Percentiles rank a stretch among this genome's conserved stretches.
Conservation (phyloP, 1,284 basidiomycete species). For the Abortiporus biennis region DNA sequence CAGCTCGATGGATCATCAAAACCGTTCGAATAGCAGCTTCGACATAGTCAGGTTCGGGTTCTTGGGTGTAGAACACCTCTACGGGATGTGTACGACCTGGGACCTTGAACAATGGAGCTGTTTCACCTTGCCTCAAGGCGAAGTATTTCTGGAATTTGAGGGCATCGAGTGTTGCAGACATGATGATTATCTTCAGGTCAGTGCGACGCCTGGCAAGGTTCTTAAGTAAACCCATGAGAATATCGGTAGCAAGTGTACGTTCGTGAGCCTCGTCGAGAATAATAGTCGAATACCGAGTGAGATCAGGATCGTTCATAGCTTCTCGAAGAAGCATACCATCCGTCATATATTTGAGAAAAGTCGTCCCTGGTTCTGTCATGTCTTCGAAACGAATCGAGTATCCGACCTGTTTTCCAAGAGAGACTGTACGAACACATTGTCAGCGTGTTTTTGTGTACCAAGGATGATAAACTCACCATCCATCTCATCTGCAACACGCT, state of each 20-base stretch:
- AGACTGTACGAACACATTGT: constrained; percentile 42
- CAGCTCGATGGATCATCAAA: constrained; percentile 95
- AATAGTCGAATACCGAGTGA: constrained; percentile 91
- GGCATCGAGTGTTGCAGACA: constrained; percentile 97
- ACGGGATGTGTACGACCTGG: constrained; percentile 96
- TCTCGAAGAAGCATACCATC: constrained; percentile 97
- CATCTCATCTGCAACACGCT: constrained; percentile 98
- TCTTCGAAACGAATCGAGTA: constrained; percentile 99
- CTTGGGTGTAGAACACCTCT: constrained; percentile 94
- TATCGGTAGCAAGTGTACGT: constrained; percentile 95
- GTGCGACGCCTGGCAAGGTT: constrained; percentile 72
- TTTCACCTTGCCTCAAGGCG: constrained; percentile 41
- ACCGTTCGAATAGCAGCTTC: constrained; percentile 97
- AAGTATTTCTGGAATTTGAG: constrained; percentile 98
- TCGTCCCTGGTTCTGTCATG: constrained; percentile 87
- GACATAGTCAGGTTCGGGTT: constrained; percentile 95
- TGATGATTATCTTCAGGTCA: constrained; percentile 97
- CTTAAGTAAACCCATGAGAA: constrained; percentile 91
- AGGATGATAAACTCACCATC: constrained; percentile 56
- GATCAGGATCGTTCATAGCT: constrained; percentile 93
- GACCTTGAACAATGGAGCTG: constrained; percentile 91
- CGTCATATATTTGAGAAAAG: constrained; percentile 98
- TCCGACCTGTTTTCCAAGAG: constrained; percentile 91
- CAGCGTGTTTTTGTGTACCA: not conserved
- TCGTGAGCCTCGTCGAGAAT: constrained; percentile 99